These are phyloP conservation scores for Debaryomyces udenii DNA, from an alignment of 1,139 yeast genomes.

Conservation along the genomic window DNA sequence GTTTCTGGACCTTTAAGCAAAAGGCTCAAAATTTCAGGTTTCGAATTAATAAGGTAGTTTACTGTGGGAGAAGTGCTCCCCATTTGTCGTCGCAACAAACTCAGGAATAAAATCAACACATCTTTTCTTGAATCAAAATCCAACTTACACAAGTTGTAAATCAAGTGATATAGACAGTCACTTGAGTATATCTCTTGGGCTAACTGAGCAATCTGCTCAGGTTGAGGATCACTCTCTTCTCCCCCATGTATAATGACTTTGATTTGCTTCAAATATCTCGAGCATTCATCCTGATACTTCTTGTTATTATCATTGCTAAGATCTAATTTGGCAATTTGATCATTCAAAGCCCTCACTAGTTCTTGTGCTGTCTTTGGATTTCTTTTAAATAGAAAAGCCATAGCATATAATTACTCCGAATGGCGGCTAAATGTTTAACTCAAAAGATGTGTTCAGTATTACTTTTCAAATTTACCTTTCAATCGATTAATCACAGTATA, in stretches of 20 bases:
- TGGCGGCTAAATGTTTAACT: constrained; percentile 4
- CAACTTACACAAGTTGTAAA: constrained; percentile 59
- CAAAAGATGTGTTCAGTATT: no score
- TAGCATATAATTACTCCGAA: constrained; percentile 21
- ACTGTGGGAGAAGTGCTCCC: constrained; percentile 84
- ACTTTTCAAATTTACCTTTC: no score
- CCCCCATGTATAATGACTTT: constrained; percentile 75
- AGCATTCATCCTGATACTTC: constrained; percentile 74
- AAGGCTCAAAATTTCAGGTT: constrained; percentile 64
- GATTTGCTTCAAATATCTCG: constrained; percentile 67
- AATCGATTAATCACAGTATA: no score
- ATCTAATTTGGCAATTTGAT: constrained; percentile 70
- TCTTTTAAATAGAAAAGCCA: constrained; percentile 91
- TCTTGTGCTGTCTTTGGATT: constrained; percentile 93
- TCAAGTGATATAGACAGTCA: constrained; percentile 66
- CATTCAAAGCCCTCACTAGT: constrained; percentile 72
- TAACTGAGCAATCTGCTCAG: constrained; percentile 72
- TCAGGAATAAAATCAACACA: constrained; percentile 71
- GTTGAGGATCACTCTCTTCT: constrained; percentile 66
- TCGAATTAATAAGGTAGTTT: constrained; percentile 66
- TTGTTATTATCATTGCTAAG: constrained; percentile 54
- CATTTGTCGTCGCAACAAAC: constrained; percentile 76
- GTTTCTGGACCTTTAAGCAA: constrained; percentile 72
- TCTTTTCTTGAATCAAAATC: constrained; percentile 92
- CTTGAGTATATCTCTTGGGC: constrained; percentile 78